Evolutionary conservation across 257 asterid species (phyloP), one percentile per base, ranked within the genome.

Genomic region (Petunia axillaris): DNA sequence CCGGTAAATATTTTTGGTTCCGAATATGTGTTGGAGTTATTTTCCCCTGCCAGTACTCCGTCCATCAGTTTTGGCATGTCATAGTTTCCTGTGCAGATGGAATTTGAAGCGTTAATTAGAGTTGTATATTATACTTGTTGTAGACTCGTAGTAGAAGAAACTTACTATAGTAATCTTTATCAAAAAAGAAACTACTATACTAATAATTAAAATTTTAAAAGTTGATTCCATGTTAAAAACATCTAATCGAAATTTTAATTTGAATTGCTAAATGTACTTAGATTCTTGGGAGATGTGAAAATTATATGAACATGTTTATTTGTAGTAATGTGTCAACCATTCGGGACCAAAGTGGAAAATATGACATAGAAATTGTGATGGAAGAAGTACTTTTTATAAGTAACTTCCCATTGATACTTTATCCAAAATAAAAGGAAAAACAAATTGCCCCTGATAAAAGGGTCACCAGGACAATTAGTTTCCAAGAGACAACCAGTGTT

Each of bases 1-100:
- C 99, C 99, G 58, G 99, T 95, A 89, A 36, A 84, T 84, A 70
- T 63, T 73, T 73, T 13, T 35, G 52, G 78, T 73, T 41, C 48
- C 77, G 46, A 73, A 73, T 73, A 73, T 6, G 63, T 36, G 46
- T 36, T 50, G 63, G 59, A 73, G 46, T 50, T 73, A 73, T 73
- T 50, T 73, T 36, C 63, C 55, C 62, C 50, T 73, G 7, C 46
- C 52, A 35, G 63, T 36, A 73, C 78, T 73, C 62, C 62, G 46
- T 36, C 62, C 62, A 50, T 36, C 13, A 62, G 52, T 73, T 73
- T 50, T 73, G 63, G 48, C 62, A 48, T 73, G 46, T 50, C 10
- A 73, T 73, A 50, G 63, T 73, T 39, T 73, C 52, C 11, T 6
- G 50, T 6, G 16, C 46, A 10, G 78, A 50, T 73, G 46, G 62